These are phyloP conservation scores for Tephrocybe sp. DNA, from an alignment of 768 basidiomycete genomes.

Conservation along the genomic window DNA sequence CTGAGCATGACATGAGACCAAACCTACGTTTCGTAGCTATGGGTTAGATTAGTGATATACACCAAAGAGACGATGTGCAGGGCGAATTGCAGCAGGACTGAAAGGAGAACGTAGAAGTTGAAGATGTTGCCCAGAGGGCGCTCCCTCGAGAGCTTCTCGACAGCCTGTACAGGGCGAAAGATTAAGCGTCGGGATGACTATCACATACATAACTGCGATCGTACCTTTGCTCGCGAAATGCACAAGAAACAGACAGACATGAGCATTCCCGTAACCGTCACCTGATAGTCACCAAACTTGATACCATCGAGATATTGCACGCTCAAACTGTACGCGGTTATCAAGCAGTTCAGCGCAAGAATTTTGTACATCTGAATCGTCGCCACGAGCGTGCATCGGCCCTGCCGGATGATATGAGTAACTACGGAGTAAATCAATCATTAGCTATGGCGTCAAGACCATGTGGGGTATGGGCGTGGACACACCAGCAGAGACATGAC, in stretches of 20 bases:
- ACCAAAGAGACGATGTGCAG: slow-evolving; percentile 88
- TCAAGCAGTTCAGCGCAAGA: slow-evolving; percentile 93
- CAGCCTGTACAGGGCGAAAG: slow-evolving; percentile 58
- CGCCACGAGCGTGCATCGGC: slow-evolving; percentile 96
- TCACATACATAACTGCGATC: slow-evolving; percentile 17
- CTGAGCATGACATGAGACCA: slow-evolving; percentile 2
- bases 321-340: slow-evolving; percentile 96
- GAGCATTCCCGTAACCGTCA: slow-evolving; percentile 93
- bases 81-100: slow-evolving; percentile 90
- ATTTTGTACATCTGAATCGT: slow-evolving; percentile 99
- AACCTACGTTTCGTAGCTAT: slow-evolving; percentile 71
- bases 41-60: slow-evolving; percentile 89
- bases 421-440: slow-evolving; percentile 53
- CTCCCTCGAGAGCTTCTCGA: slow-evolving; percentile 91
- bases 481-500: slow-evolving; percentile 95
- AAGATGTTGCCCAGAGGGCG: slow-evolving; percentile 95
- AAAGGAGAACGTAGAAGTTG: slow-evolving; percentile 91
- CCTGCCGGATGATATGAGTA: slow-evolving; percentile 96
- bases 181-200: not conserved
- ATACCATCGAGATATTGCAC: slow-evolving; percentile 98
- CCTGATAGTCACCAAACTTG: slow-evolving; percentile 99
- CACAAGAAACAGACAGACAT: slow-evolving; percentile 99
- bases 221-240: slow-evolving; percentile 93
- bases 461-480: slow-evolving; percentile 14
- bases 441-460: not conserved